Evolutionary conservation across 257 asterid species (phyloP), one percentile per base, ranked within the genome.

Genomic region (Solanum appendiculatum): DNA sequence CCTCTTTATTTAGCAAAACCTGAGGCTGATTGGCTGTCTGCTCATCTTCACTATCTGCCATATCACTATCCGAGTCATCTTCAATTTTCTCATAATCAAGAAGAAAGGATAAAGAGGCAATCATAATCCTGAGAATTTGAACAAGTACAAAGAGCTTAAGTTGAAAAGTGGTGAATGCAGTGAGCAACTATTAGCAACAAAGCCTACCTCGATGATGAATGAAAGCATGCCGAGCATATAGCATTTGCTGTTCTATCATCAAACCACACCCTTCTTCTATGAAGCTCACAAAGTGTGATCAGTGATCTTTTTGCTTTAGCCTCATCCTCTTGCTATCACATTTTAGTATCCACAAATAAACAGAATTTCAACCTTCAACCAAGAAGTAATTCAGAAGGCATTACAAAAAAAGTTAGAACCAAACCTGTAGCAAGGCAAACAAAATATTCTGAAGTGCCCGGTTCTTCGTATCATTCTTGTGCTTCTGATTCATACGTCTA

Each of bases 171-270:
- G 36, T 48, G 51, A 85, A 31, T 46, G 69, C 78, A 51, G 83
- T 9, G 80, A 11, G 86, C 80, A 48, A 60, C 39, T 48, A 81
- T 48, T 80, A 82, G 40, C 73, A 46, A 82, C 27, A 84, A 86
- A 36, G 16, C 84, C 74, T 75, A 96, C 99, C 95, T 93, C 56
- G 95, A 72, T 5, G 98, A 95, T 3, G 95, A 48, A 87, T 97
- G 98, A 89, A 97, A 97, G 90, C 97, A 97, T 80, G 98, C 97
- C 88, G 83, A 90, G 86, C 98, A 96, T 88, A 97, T 93, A 56
- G 98, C 99, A 92, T 95, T 95, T 66, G 99, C 98, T 46, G 98
- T 94, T 90, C 98, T 93, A 11, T 97, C 99, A 77, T 97, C 98
- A 86, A 88, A 89, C 99, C 99, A 96, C 75, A 96, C 94, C 91